Evolutionary conservation across 345 rosid species (phyloP), one percentile per base, ranked within the genome.

Genomic region (Populus nigra): DNA sequence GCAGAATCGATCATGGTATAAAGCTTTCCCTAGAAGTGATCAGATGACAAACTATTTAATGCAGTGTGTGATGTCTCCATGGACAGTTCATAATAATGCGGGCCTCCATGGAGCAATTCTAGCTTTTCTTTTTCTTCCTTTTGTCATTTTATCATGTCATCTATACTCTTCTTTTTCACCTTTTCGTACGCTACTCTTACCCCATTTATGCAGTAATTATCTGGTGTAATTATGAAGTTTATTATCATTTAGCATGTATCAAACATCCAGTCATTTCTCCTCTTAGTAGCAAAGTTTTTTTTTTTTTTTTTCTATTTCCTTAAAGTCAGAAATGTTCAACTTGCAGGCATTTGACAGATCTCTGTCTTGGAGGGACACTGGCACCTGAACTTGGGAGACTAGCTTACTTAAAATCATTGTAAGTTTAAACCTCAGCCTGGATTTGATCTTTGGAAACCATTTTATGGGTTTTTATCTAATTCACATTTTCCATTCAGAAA

Each of bases 321-420:
- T 80, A 61, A 79, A 61, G 45, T 74, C 72, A 67, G 74, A 75
- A 53, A 17, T 71, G 22, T 76, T 41, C 53, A 38, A 84, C 75
- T 27, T 84, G 81, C 83, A 92, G 96, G 85, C 81, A 88, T 75
- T 81, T 92, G 84, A 87, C 80, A 81, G 94, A 92, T 88, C 97
- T 95, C 47, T 87, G 88, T 69, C 93, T 95, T 1, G 78, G 80
- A 71, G 98, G 99, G 73, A 90, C 85, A 38, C 84, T 95, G 71
- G 87, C 92, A 65, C 91, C 97, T 18, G 96, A 95, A 77, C 80
- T 93, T 35, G 90, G 91, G 79, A 83, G 79, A 23, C 86, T 95
- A 76, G 35, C 84, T 10, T 74, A 84, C 83, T 81, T 93, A 74
- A 90, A 87, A 81, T 95, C 93, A 47, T 83, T 95, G 99, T 93